phyloP scores from a whole-genome alignment of 225 moss, liverwort and hornwort species.

The Lunularia cruciata region DNA sequence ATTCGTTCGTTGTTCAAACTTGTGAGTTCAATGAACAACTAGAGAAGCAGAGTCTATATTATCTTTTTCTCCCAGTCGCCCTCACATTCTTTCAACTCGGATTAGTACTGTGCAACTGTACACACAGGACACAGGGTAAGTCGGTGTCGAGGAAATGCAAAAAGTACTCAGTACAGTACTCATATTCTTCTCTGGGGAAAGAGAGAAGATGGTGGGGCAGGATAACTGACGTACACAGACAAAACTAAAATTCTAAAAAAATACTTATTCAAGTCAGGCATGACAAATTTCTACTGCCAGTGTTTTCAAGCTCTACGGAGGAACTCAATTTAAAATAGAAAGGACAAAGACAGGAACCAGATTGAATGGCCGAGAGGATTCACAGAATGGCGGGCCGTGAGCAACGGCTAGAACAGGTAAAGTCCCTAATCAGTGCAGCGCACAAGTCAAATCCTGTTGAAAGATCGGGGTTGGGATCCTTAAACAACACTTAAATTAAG shows the following conservation, averaged over 20 bases:
- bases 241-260: background rate
- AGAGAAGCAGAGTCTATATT: too few species aligned
- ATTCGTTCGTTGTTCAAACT: too few species aligned
- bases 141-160: too few species aligned
- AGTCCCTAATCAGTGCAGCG: slow-evolving; percentile 1
- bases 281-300: background rate
- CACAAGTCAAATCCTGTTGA: too few species aligned
- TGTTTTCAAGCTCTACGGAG: background rate
- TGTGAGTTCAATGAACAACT: too few species aligned
- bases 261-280: background rate
- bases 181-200: too few species aligned
- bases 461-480: too few species aligned
- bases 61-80: too few species aligned
- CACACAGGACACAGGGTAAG: too few species aligned
- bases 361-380: slow-evolving; percentile 5
- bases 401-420: slow-evolving; percentile 7
- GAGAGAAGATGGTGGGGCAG: background rate
- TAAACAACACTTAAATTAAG: background rate
- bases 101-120: too few species aligned
- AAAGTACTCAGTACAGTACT: too few species aligned
- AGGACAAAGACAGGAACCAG: background rate
- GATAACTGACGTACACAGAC: background rate
- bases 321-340: background rate
- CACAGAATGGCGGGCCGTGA: background rate
- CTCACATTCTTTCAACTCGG: too few species aligned